Conservation (phyloP, 2,329 filamentous ascomycete species). For the Verruconis gallopava region DNA sequence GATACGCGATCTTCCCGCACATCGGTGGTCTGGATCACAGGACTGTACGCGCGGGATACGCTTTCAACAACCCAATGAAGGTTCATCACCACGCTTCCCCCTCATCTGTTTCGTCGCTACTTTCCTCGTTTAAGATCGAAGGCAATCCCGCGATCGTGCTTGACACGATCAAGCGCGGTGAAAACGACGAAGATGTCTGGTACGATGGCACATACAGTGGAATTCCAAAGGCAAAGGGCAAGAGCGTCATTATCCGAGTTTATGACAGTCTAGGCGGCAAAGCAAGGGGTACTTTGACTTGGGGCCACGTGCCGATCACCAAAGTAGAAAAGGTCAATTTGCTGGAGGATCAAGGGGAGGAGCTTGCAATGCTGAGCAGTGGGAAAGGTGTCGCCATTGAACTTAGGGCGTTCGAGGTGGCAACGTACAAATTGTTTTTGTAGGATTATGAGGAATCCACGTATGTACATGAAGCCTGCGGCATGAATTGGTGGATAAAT, state of each 20-base stretch:
- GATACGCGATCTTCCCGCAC: slow-evolving; percentile 86
- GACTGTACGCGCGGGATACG: slow-evolving; percentile 72
- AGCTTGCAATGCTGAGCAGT: slow-evolving; percentile 45
- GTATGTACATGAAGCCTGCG: too few species aligned
- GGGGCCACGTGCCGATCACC: slow-evolving; percentile 54
- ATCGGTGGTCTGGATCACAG: slow-evolving; percentile 53
- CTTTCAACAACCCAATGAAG: slow-evolving; percentile 76
- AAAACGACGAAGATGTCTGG: slow-evolving; percentile 42
- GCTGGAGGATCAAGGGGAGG: slow-evolving; percentile 73
- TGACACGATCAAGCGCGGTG: slow-evolving; percentile 80
- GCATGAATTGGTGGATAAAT: too few species aligned
- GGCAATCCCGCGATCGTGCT: slow-evolving; percentile 57
- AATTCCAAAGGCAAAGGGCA: slow-evolving; percentile 53
- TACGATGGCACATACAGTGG: slow-evolving; percentile 25
- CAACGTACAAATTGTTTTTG: slow-evolving; percentile 55
- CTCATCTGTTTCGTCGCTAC: slow-evolving; percentile 17
- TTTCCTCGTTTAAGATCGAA: slow-evolving; percentile 52
- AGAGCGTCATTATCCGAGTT: slow-evolving; percentile 69
- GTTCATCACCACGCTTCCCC: slow-evolving; percentile 31
- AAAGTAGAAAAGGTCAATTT: slow-evolving; percentile 73
- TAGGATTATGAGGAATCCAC: slow-evolving; percentile 20
- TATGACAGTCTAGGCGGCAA: slow-evolving; percentile 84
- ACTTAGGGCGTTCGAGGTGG: slow-evolving; percentile 73
- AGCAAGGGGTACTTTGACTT: slow-evolving; percentile 56
- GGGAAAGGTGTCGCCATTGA: slow-evolving; percentile 25